Percentiles rank a stretch among this genome's conserved stretches.
These are phyloP conservation scores for Aspergillus nanangensis DNA, from an alignment of 495 filamentous ascomycete genomes.

Conservation along the genomic window DNA sequence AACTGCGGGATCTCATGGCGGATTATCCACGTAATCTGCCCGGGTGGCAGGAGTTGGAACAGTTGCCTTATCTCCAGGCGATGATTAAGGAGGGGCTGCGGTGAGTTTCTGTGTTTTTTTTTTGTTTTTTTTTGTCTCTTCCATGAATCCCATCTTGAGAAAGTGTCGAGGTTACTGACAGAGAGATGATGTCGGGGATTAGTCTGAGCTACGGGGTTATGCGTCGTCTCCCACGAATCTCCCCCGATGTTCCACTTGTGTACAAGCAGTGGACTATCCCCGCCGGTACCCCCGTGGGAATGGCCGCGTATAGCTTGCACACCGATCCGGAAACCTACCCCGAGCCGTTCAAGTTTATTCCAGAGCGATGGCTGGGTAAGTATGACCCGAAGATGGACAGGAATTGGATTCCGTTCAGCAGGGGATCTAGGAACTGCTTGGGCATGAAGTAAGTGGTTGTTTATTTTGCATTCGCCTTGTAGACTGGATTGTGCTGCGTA, in stretches of 20 bases:
- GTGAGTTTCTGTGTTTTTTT: too few relatives aligned
- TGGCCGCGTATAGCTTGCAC: slow-evolving; percentile 5
- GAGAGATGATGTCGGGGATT: too few relatives aligned
- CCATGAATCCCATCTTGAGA: too few relatives aligned
- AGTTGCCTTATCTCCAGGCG: slow-evolving; percentile 3
- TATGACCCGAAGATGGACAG: slow-evolving; percentile 6
- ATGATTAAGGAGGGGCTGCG: slow-evolving; percentile 5
- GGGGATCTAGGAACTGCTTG: slow-evolving; percentile 4
- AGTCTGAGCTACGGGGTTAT: slow-evolving; percentile 1
- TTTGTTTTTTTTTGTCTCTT: too few relatives aligned
- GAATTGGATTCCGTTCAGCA: slow-evolving; percentile 4
- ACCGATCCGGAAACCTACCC: not conserved
- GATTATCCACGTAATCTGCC: not conserved
- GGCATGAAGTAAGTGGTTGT: slow-evolving; percentile 15
- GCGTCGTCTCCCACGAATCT: slow-evolving; percentile 1
- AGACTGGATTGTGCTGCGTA: not conserved
- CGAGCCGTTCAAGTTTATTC: slow-evolving; percentile 2
- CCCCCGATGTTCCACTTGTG: not conserved
- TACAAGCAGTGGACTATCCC: slow-evolving; percentile 8
- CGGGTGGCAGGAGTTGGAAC: slow-evolving; percentile 4
- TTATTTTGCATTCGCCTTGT: too few relatives aligned
- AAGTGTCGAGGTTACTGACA: too few relatives aligned
- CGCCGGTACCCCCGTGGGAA: slow-evolving; percentile 4
- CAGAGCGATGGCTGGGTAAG: slow-evolving; percentile 2
- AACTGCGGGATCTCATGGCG: slow-evolving; percentile 6